phyloP scores from a whole-genome alignment of 2,329 filamentous ascomycete species.

The Clathrospora elynae region DNA sequence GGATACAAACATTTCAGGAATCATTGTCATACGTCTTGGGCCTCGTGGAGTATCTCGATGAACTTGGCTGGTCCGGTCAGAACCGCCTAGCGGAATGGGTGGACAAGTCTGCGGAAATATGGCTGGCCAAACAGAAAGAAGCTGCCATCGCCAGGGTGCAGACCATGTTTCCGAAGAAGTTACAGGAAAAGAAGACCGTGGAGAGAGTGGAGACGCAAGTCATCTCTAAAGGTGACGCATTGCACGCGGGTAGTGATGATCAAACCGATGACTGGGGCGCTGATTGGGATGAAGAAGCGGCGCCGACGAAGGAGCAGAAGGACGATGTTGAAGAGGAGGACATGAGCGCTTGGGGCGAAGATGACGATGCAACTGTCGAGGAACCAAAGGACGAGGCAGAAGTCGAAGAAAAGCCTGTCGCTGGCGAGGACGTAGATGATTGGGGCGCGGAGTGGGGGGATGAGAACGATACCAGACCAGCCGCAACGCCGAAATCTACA shows the following conservation, averaged over 20 bases:
- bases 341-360: slow-evolving; percentile 56
- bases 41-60: slow-evolving; percentile 68
- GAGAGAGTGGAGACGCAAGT: slow-evolving; percentile 85
- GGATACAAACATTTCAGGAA: slow-evolving; percentile 72
- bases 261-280: slow-evolving; percentile 72
- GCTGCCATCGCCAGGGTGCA: slow-evolving; percentile 77
- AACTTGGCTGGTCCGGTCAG: slow-evolving; percentile 65
- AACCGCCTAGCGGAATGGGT: slow-evolving; percentile 77
- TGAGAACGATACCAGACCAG: slow-evolving; percentile 51
- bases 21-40: slow-evolving; percentile 67
- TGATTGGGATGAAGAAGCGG: slow-evolving; percentile 71
- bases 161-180: slow-evolving; percentile 67
- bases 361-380: slow-evolving; percentile 40
- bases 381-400: slow-evolving; percentile 28
- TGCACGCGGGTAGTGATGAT: slow-evolving; percentile 61
- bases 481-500: slow-evolving; percentile 13
- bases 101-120: slow-evolving; percentile 76
- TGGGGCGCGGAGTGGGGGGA: slow-evolving; percentile 80
- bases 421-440: slow-evolving; percentile 62
- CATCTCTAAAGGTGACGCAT: slow-evolving; percentile 70
- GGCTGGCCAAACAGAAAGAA: slow-evolving; percentile 84
- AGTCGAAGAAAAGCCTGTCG: slow-evolving; percentile 44
- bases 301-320: slow-evolving; percentile 13
- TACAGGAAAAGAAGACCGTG: slow-evolving; percentile 70
- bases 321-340: slow-evolving; percentile 53